Evolutionary conservation across 495 filamentous ascomycete species (phyloP), one percentile per base, ranked within the genome.

Genomic region (Hapsidospora chrysogenum): DNA sequence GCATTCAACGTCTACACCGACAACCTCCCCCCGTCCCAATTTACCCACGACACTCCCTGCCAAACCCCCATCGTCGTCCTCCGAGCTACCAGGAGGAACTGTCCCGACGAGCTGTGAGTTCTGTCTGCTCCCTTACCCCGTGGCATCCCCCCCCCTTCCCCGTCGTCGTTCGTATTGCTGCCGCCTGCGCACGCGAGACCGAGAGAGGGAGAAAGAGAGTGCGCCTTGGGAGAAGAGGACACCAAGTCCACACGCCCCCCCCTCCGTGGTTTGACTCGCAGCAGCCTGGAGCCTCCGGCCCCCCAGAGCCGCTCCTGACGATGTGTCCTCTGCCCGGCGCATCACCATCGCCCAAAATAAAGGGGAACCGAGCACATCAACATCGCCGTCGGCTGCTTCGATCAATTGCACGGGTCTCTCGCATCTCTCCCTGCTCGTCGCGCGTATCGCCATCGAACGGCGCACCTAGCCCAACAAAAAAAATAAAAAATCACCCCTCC

Each of bases 31-130:
- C 14, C 10, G n/a, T n/a, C n/a, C n/a, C n/a, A n/a, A n/a, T n/a
- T n/a, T n/a, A n/a, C n/a, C n/a, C n/a, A n/a, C n/a, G n/a, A n/a
- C n/a, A n/a, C n/a, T n/a, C n/a, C n/a, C n/a, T n/a, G n/a, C n/a
- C n/a, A n/a, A n/a, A n/a, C n/a, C n/a, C 23, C 14, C 33, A 21
- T 25, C 33, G 22, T 36, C 33, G 31, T 34, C 31, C 18, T 34
- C 25, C 23, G 21, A 25, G 6, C 20, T 15, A n/a, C 15, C 23
- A 36, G 33, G 11, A 26, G 23, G 23, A 11, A 26, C 23, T 26
- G 6, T 6, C 23, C 23, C 11, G 23, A 26, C 23, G 23, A 26
- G 11, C 23, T 11, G 33, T 36, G 33, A 36, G 33, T 36, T 36
- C 26, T 13, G 0, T 33, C 10, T 14, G 11, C 18, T 11, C 9